Evolutionary conservation across 2,329 filamentous ascomycete genomes (phyloP).

Genomic region (Penicillium sumatraense): DNA sequence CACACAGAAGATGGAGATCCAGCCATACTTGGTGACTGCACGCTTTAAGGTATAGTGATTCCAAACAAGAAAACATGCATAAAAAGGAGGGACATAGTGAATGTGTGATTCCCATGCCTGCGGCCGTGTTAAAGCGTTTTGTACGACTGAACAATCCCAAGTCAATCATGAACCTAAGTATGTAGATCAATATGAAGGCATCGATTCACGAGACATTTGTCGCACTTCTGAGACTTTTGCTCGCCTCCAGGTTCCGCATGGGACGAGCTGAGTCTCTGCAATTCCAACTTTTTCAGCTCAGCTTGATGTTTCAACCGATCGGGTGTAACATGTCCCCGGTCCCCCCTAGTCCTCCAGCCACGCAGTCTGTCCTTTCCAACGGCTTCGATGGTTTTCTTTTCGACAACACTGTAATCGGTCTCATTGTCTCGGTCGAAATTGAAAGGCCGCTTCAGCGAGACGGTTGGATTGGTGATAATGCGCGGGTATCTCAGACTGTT

Average conservation of each 20-base stretch:
- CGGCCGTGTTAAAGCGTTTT: too few species aligned
- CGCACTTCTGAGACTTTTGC: not conserved
- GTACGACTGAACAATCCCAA: too few species aligned
- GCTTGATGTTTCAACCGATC: conserved; percentile 51
- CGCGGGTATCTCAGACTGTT: conserved; percentile 54
- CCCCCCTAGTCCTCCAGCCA: conserved; percentile 54
- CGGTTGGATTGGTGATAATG: conserved; percentile 61
- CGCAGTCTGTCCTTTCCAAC: conserved; percentile 51
- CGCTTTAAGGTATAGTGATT: too few species aligned
- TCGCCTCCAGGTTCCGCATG: not conserved
- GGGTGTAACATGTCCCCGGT: conserved; percentile 52
- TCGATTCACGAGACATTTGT: conserved; percentile 5
- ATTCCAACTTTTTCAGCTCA: conserved; percentile 37
- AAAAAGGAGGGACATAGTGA: too few species aligned
- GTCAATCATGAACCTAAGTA: not conserved
- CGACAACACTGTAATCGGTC: conserved; percentile 55
- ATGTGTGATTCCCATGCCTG: too few species aligned
- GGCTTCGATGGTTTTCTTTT: conserved; percentile 56
- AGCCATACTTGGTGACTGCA: too few species aligned
- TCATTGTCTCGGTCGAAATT: conserved; percentile 53
- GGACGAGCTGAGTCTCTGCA: conserved; percentile 39
- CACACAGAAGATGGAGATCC: too few species aligned
- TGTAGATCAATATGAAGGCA: too few species aligned
- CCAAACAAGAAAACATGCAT: too few species aligned
- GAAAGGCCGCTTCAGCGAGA: conserved; percentile 57